Evolutionary conservation across 2,329 filamentous ascomycete species (phyloP), one percentile per base, ranked within the genome.

Genomic region (Didymella exigua): DNA sequence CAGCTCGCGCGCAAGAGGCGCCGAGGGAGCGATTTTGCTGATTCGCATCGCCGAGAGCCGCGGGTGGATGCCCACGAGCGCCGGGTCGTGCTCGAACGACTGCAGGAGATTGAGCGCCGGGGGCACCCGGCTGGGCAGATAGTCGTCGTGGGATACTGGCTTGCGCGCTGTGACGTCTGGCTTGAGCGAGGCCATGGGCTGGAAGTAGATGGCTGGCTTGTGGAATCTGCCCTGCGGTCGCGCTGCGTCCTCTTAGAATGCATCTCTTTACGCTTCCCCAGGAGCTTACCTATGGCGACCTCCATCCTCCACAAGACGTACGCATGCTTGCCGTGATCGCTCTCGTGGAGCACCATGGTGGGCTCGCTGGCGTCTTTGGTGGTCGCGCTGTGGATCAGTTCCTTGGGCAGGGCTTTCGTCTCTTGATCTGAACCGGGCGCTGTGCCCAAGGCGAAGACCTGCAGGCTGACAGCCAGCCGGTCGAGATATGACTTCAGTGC

Each of bases 91-190:
- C 47, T 82, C 81, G 57, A 93, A 89, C 3, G 90, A 83, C 68
- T 90, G 87, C 13, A 95, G 83, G n/a, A 93, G 79, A 71, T 93
- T 95, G 59, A 90, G 79, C 1, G 89, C 87, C 6, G 87, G 83
- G 0, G 90, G 86, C 23, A 87, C 76, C 53, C 86, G 84, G 67
- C 87, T 90, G 30, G 84, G 83, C 27, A 93, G 80, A 67, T 91
- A 91, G 47, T 89, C 86, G 54, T 84, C 80, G 9, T 78, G 76
- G 19, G 74, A 59, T 9, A 76, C 73, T 31, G 80, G 77, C 10
- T 74, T 70, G 31, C 77, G 74, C 11, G 78, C 73, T 31, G 76
- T 68, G 27, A 80, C 76, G 13, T 78, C 73, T 2, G 84, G 82
- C 66, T 82, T 86, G 58, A 90, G 75, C 59, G 81, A 85, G 72